Percentiles rank a stretch among this genome's conserved stretches.
These are phyloP conservation scores for Penicillium cosmopolitanum DNA, from an alignment of 495 filamentous ascomycete genomes.

Conservation along the genomic window DNA sequence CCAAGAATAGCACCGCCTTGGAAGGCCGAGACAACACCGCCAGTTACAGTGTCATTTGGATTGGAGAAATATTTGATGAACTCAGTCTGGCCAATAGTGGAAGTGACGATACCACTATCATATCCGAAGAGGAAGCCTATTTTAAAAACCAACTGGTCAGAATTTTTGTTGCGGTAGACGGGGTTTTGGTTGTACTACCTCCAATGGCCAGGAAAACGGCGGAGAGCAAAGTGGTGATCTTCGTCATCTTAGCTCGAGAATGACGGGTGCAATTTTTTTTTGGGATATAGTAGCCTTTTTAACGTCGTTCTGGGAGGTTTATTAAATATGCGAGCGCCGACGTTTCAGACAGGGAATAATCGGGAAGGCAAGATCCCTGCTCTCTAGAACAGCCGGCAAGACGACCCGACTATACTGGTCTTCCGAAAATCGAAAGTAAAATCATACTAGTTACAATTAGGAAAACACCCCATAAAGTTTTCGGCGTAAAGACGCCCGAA, in stretches of 20 bases:
- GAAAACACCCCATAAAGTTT: too few relatives aligned
- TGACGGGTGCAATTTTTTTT: background rate
- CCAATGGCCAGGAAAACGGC: conserved; percentile 32
- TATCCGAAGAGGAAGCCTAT: conserved; percentile 40
- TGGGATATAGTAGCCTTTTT: too few relatives aligned
- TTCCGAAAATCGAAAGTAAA: too few relatives aligned
- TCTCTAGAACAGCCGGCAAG: too few relatives aligned
- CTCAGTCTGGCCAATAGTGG: conserved; percentile 40
- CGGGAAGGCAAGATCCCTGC: too few relatives aligned
- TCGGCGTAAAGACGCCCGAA: too few relatives aligned
- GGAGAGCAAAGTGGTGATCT: conserved; percentile 27
- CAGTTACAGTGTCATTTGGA: conserved; percentile 40
- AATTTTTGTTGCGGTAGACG: background rate
- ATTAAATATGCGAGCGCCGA: too few relatives aligned
- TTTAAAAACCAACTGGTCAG: background rate
- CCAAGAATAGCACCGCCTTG: conserved; percentile 49
- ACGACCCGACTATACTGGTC: too few relatives aligned
- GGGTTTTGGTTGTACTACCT: conserved; percentile 16
- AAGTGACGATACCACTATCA: conserved; percentile 47
- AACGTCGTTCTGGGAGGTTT: too few relatives aligned
- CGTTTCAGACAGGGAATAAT: too few relatives aligned
- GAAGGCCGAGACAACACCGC: conserved; percentile 54
- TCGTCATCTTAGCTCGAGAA: conserved; percentile 12
- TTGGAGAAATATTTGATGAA: conserved; percentile 46
- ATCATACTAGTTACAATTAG: too few relatives aligned